A percentile compares a stretch with the other conserved stretches of the same genome.
These are phyloP conservation scores for Striga hermonthica DNA, from an alignment of 305 asterid species.

Conservation along the genomic window DNA sequence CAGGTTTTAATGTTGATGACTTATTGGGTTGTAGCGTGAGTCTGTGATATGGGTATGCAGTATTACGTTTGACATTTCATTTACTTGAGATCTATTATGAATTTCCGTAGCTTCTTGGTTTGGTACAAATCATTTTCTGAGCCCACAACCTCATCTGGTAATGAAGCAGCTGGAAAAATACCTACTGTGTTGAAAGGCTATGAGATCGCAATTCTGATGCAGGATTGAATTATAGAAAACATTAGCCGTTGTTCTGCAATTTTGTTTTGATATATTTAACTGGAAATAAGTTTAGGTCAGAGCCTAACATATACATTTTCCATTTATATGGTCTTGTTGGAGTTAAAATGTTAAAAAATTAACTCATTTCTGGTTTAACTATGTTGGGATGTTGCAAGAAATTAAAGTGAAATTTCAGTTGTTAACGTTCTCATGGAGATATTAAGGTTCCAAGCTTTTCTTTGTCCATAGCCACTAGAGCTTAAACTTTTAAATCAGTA, in stretches of 20 bases:
- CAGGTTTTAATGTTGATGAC: constrained; percentile 43
- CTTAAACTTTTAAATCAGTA: constrained; percentile 2
- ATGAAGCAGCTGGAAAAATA: constrained; percentile 14
- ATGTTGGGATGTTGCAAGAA: constrained; percentile 10
- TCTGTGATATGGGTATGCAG: neutral
- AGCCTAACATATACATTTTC: neutral
- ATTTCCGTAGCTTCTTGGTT: constrained; percentile 1
- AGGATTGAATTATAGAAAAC: constrained; percentile 11
- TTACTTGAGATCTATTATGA: neutral
- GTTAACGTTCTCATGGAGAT: constrained; percentile 5
- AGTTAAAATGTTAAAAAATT: neutral
- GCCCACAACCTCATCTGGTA: neutral
- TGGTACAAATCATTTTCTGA: constrained; percentile 2
- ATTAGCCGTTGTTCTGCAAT: neutral
- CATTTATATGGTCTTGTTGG: neutral
- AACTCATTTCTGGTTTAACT: constrained; percentile 3
- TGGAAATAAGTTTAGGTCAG: constrained; percentile 14
- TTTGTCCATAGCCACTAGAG: constrained; percentile 1
- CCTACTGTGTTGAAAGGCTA: constrained; percentile 5
- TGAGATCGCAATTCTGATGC: neutral
- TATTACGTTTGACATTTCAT: neutral
- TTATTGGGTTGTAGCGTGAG: constrained; percentile 16
- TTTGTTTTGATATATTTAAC: constrained; percentile 11
- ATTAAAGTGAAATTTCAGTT: constrained; percentile 11
- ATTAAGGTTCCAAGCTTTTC: constrained; percentile 9